A percentile compares a stretch with the other conserved stretches of the same genome.
Evolutionary conservation across 345 rosid genomes (phyloP).

Genomic region (Lepidium didymum): DNA sequence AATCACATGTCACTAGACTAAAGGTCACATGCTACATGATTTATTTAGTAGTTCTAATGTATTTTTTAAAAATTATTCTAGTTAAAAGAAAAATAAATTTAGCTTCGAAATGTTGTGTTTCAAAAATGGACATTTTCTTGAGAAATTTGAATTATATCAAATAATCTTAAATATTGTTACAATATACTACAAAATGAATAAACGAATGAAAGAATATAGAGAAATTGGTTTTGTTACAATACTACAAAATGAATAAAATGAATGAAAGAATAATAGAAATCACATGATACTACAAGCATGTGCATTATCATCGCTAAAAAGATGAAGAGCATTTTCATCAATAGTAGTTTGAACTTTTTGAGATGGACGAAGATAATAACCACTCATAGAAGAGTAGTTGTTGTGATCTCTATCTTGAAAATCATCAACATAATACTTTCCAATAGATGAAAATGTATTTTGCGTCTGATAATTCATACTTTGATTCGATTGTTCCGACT

Average conservation of each 20-base stretch:
- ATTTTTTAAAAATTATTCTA: too few species aligned
- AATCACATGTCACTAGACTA: too few species aligned
- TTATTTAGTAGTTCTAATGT: too few species aligned
- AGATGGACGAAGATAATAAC: neutral
- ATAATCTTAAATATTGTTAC: too few species aligned
- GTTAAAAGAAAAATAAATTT: too few species aligned
- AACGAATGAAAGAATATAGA: neutral
- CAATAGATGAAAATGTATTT: conserved; percentile 42
- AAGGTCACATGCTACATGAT: too few species aligned
- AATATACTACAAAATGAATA: too few species aligned
- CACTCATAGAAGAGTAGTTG: neutral
- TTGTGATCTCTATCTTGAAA: neutral
- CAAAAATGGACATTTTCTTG: too few species aligned
- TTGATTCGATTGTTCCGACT: conserved; percentile 44
- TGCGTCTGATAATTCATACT: neutral
- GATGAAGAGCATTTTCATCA: conserved; percentile 53
- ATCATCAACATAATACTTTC: neutral
- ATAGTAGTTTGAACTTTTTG: conserved; percentile 16
- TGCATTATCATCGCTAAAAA: conserved; percentile 87
- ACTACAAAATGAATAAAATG: neutral
- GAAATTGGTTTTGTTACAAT: too few species aligned
- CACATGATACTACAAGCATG: conserved; percentile 43
- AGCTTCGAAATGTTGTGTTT: too few species aligned
- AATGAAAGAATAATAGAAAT: conserved; percentile 15
- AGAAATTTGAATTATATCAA: too few species aligned